These are phyloP conservation scores for Alternaria triticina DNA, from an alignment of 2,329 filamentous ascomycete genomes.

Conservation along the genomic window DNA sequence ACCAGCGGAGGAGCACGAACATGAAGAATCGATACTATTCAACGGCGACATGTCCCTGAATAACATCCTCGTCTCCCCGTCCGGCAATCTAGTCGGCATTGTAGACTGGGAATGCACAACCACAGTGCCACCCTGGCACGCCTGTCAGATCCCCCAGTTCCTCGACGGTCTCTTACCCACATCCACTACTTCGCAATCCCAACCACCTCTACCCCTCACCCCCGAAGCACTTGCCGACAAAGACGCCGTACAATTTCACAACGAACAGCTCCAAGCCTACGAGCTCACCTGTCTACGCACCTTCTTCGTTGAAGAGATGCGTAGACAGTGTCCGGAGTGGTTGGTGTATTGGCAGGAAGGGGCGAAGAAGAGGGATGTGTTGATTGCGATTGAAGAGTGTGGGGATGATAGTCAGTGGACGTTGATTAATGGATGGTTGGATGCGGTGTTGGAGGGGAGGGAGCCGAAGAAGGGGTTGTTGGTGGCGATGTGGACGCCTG, in stretches of 20 bases:
- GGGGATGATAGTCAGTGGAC: too few species aligned
- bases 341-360: too few species aligned
- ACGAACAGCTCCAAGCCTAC: background rate
- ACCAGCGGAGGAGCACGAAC: too few species aligned
- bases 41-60: background rate
- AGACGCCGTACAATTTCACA: background rate
- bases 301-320: too few species aligned
- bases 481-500: too few species aligned
- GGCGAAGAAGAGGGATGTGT: too few species aligned
- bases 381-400: too few species aligned
- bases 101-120: background rate
- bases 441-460: too few species aligned
- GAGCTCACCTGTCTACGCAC: background rate
- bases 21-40: background rate
- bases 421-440: too few species aligned
- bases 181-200: background rate
- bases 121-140: background rate
- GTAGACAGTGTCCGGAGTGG: too few species aligned
- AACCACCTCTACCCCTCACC: background rate
- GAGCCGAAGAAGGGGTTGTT: too few species aligned
- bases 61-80: background rate
- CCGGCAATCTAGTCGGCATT: background rate
- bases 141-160: background rate
- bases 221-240: background rate
- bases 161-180: background rate